Evolutionary conservation across 2,329 filamentous ascomycete genomes (phyloP), one percentile per base, ranked within the genome.

Genomic region (Diaporthe aspalathi): DNA sequence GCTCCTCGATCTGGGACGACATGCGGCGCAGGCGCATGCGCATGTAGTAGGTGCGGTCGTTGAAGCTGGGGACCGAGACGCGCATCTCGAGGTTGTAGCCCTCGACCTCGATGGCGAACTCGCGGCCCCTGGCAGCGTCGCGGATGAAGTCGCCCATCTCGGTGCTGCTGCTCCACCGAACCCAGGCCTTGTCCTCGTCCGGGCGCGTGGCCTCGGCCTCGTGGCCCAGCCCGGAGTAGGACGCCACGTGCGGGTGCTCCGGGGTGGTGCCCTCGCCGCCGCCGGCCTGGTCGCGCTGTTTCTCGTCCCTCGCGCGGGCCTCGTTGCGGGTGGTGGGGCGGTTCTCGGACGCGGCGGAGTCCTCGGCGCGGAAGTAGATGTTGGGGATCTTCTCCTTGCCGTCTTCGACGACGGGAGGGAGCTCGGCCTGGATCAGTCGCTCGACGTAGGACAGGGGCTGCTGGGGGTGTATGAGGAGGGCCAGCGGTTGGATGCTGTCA

Each of bases 61-160:
- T 90, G 86, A 97, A 98, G 57, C 91, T 94, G 0, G 95, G 95
- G 12, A 97, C 94, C 0, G 90, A 91, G 8, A 97, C 91, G 20
- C 90, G 88, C 75, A 97, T 91, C 75, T 94, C 90, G 17, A 82
- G 75, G 14, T 80, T 74, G 70, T 84, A 83, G 0, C 93, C 93
- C 78, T 97, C 92, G 70, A 98, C 93, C 67, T 92, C 89, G 53
- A 98, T 90, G 3, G 92, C 90, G 78, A 98, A 97, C 78, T 97
- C 94, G 68, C 93, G 90, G 0, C 93, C 93, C 3, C 93, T 87
- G 0, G 94, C 93, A 0, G 95, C 94, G 78, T 98, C 95, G 11
- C 94, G 90, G 74, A 98, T 96, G 78, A 98, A 98, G 82, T 97
- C 95, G 12, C 95, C 95, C 40, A 98, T 92, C 79, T 98, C 95